These are phyloP conservation scores for Metschnikowia drakensbergensis DNA, from an alignment of 805 yeast genomes.

Conservation along the genomic window DNA sequence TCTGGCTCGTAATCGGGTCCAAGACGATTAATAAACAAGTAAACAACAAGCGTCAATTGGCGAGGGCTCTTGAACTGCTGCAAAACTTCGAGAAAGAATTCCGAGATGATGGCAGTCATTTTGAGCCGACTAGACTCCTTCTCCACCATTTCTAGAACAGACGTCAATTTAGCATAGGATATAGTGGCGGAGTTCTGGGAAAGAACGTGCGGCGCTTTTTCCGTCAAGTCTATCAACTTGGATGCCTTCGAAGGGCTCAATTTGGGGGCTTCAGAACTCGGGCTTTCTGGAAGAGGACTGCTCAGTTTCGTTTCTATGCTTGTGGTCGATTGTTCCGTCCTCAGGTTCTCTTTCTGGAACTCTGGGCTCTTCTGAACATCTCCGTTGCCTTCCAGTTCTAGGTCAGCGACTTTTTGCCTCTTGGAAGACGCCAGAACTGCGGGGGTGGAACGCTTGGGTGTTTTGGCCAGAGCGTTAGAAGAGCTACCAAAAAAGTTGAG, in stretches of 20 bases:
- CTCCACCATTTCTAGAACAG: conserved; percentile 75
- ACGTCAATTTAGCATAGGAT: conserved; percentile 44
- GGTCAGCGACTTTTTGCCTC: not conserved
- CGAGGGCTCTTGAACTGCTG: conserved; percentile 33
- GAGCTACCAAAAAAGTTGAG: conserved; percentile 15
- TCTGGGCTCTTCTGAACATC: not conserved
- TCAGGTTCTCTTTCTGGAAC: not conserved
- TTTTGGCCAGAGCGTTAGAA: conserved; percentile 2
- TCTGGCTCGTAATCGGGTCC: conserved; percentile 96
- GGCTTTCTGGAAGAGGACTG: not conserved
- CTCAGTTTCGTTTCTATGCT: not conserved
- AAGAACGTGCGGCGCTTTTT: conserved; percentile 11
- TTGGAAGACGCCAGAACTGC: not conserved
- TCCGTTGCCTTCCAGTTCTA: not conserved
- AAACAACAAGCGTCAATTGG: conserved; percentile 68
- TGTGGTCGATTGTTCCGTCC: not conserved
- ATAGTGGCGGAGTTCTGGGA: conserved; percentile 16
- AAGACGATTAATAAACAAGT: conserved; percentile 78
- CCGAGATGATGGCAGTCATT: conserved; percentile 70
- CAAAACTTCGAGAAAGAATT: conserved; percentile 65
- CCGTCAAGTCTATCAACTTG: conserved; percentile 12
- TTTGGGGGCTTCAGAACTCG: not conserved
- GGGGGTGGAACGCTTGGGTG: not conserved
- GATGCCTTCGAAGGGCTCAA: conserved; percentile 7
- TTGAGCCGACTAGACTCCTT: conserved; percentile 77